Base-by-base conservation (phyloP, 2,329 filamentous ascomycete species). In the Huntiella omanensis region DNA sequence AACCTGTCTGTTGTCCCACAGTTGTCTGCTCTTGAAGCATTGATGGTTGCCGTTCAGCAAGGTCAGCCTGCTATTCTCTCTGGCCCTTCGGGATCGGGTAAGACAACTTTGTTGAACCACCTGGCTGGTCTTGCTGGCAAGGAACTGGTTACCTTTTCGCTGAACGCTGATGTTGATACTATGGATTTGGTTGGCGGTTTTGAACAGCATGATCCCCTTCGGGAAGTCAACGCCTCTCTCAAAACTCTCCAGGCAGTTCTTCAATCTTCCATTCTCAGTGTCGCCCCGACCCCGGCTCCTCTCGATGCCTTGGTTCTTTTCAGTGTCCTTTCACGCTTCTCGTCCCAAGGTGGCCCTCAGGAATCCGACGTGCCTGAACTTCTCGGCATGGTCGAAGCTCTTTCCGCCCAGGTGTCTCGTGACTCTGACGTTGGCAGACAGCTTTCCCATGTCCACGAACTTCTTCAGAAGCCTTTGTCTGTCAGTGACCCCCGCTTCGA, bases 161-260 rank as follows among this genome's bases (percentile, higher is more conserved):
- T 98, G 63, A 98, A 94, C 57, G 80, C 87, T 5, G 92, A 98
- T 55, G 83, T 94, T 39, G 91, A 98, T 59, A 87, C 88, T 1
- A 94, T 94, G 77, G 91, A 98, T 61, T 74, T 98, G 47, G 84
- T 98, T 48, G 91, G 91, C 56, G 91, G 91, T 0, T 98, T 94
- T 57, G 91, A 98, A 59, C 91, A 98, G 61, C 78, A 84, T 13
- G 91, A 98, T 58, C 77, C 83, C 16, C 69, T 81, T 44, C 73
- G 88, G 47, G 75, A 82, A 51, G 66, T 83, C 4, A 77, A 80
- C 46, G 65, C 67, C n/a, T 56, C 60, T 10, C 58, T 76, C 22
- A 64, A 71, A 41, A 55, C 55, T 32, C 57, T 83, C 10, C 63
- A 65, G 10, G 56, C 63, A 4, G 70, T 70, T 47, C 56, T 81